Percentiles rank a stretch among this genome's conserved stretches.
Conservation (phyloP, 495 filamentous ascomycete genomes). For the Melanomma pulvis-pyrius region DNA sequence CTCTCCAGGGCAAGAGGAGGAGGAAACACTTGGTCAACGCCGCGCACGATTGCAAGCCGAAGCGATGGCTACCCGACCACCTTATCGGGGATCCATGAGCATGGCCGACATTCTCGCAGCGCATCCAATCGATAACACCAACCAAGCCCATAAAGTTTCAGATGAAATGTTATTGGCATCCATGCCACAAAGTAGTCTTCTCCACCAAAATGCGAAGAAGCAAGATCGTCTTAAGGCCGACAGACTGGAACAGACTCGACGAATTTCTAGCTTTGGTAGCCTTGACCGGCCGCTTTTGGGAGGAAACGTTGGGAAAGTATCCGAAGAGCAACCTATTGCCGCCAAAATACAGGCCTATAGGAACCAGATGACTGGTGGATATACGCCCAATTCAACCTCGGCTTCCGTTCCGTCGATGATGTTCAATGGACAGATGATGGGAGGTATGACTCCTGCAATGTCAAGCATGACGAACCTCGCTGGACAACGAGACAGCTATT, state of each 20-base stretch:
- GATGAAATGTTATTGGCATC: conserved; percentile 22
- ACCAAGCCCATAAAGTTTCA: conserved; percentile 39
- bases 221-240: conserved; percentile 32
- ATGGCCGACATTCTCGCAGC: conserved; percentile 70
- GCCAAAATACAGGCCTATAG: conserved; percentile 51
- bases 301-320: conserved; percentile 21
- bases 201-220: conserved; percentile 36
- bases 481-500: conserved; percentile 27
- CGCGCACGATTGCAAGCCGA: conserved; percentile 78
- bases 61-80: conserved; percentile 52
- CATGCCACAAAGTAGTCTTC: conserved; percentile 39
- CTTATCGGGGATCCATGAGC: conserved; percentile 53
- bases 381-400: conserved; percentile 51
- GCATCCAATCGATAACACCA: conserved; percentile 52
- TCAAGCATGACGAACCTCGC: conserved; percentile 20
- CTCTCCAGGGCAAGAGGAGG: conserved; percentile 50
- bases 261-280: conserved; percentile 27
- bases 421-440: conserved; percentile 31
- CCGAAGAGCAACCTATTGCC: conserved; percentile 38
- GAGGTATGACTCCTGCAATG: conserved; percentile 12
- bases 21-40: conserved; percentile 89
- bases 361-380: conserved; percentile 53
- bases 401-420: conserved; percentile 19
- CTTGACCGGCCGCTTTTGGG: conserved; percentile 38
- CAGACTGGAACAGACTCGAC: conserved; percentile 35